These are phyloP conservation scores for Boletellus sp. DNA, from an alignment of 1,284 basidiomycete genomes.

Conservation along the genomic window DNA sequence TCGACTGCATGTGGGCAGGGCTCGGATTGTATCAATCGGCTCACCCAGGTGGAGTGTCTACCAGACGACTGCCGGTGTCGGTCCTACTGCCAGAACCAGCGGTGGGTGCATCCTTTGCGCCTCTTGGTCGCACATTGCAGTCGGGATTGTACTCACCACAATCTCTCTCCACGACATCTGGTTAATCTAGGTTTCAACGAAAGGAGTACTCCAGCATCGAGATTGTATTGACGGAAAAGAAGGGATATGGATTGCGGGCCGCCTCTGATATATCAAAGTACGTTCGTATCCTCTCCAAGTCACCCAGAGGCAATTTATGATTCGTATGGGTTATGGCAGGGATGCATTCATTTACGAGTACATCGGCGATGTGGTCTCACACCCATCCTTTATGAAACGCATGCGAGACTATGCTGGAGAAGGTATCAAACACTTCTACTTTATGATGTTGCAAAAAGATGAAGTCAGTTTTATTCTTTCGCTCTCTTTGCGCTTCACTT, in stretches of 20 bases:
- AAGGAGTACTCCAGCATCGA: slow-evolving; percentile 85
- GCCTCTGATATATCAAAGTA: slow-evolving; percentile 70
- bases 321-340: slow-evolving; percentile 39
- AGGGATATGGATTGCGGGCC: slow-evolving; percentile 90
- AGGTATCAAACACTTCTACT: slow-evolving; percentile 97
- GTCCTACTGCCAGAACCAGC: slow-evolving; percentile 85
- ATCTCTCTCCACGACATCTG: not conserved
- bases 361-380: slow-evolving; percentile 93
- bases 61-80: slow-evolving; percentile 85
- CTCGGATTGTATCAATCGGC: slow-evolving; percentile 95
- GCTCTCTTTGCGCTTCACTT: slow-evolving; percentile 1
- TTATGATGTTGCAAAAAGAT: slow-evolving; percentile 99
- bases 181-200: slow-evolving; percentile 72
- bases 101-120: slow-evolving; percentile 50
- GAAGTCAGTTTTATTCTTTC: slow-evolving; percentile 59
- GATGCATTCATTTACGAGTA: slow-evolving; percentile 97
- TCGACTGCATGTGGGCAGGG: slow-evolving; percentile 80
- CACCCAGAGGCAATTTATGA: slow-evolving; percentile 5
- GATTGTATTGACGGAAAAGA: slow-evolving; percentile 92
- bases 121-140: not conserved
- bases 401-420: slow-evolving; percentile 94
- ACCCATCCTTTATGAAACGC: slow-evolving; percentile 84
- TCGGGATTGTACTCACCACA: slow-evolving; percentile 1
- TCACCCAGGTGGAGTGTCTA: slow-evolving; percentile 96
- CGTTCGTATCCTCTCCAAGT: slow-evolving; percentile 32